Conservation (phyloP, 208 protist genomes). For the Leishmania lainsoni region DNA sequence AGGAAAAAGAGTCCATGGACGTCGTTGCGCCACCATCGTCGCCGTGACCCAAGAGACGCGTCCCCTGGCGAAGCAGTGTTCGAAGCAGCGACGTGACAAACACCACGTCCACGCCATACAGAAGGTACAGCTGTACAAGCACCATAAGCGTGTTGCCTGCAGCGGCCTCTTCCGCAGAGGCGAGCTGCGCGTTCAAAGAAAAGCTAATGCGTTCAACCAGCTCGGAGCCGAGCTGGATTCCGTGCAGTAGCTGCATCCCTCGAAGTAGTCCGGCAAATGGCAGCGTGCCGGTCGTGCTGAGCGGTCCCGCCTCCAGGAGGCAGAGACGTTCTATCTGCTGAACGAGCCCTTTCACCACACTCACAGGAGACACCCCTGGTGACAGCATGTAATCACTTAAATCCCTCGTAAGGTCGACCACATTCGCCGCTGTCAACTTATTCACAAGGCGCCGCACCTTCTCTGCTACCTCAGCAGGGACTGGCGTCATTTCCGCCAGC, state of each 20-base stretch:
- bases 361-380: slow-evolving; percentile 52
- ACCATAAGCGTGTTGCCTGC: slow-evolving; percentile 66
- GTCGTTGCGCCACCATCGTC: neutral
- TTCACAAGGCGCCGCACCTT: slow-evolving; percentile 63
- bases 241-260: slow-evolving; percentile 76
- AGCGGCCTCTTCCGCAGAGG: slow-evolving; percentile 47
- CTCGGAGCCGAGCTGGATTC: slow-evolving; percentile 66
- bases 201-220: slow-evolving; percentile 59
- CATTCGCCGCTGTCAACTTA: slow-evolving; percentile 79
- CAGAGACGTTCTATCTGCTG: slow-evolving; percentile 66
- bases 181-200: slow-evolving; percentile 53
- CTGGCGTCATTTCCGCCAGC: slow-evolving; percentile 6
- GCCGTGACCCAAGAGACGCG: slow-evolving; percentile 13
- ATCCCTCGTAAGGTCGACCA: slow-evolving; percentile 69
- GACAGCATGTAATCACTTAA: slow-evolving; percentile 44
- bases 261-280: slow-evolving; percentile 80
- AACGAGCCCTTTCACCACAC: slow-evolving; percentile 53
- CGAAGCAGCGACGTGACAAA: slow-evolving; percentile 61
- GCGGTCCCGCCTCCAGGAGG: slow-evolving; percentile 50
- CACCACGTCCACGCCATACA: slow-evolving; percentile 68
- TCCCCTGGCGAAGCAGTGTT: slow-evolving; percentile 38
- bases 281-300: slow-evolving; percentile 60
- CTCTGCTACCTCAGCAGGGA: slow-evolving; percentile 39
- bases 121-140: slow-evolving; percentile 72
- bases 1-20: neutral